Percentiles rank a stretch among this genome's conserved stretches.
phyloP scores from a whole-genome alignment of 2,329 filamentous ascomycete species.

The Phialocephala sp. region DNA sequence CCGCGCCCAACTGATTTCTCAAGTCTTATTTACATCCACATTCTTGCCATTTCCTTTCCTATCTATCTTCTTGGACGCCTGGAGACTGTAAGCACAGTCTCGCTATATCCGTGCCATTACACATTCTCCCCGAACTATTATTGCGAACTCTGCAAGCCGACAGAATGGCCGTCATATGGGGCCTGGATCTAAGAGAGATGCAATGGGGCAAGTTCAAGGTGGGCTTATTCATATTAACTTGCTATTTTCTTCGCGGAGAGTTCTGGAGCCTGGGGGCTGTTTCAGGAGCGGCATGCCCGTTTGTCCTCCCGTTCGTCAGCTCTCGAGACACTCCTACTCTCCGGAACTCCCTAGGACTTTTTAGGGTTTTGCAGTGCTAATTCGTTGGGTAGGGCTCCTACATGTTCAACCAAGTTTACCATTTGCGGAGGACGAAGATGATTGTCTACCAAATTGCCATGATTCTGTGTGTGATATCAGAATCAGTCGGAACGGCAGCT shows the following conservation, averaged over 20 bases:
- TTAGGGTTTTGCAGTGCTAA: no score
- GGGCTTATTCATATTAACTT: no score
- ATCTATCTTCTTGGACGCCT: background rate
- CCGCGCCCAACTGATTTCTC: background rate
- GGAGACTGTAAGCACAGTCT: background rate
- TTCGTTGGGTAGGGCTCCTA: no score
- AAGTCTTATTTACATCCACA: background rate
- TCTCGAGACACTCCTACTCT: no score
- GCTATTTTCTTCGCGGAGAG: no score
- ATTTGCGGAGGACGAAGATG: constrained; percentile 62
- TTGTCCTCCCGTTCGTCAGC: no score
- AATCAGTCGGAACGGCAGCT: constrained; percentile 60
- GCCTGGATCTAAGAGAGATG: constrained; percentile 60
- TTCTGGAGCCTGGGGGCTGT: no score
- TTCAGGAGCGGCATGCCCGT: no score
- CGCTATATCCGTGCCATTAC: background rate
- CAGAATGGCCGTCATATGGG: constrained; percentile 58
- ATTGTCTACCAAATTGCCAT: constrained; percentile 64
- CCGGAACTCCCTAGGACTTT: no score
- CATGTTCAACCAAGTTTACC: constrained; percentile 62
- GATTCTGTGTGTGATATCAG: constrained; percentile 61
- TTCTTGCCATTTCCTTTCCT: background rate
- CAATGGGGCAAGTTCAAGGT: constrained; percentile 64
- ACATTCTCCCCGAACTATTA: background rate
- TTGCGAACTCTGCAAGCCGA: background rate